Evolutionary conservation across 192 early-diverging fungal genomes (phyloP).

Genomic region (Obelidium mucronatum): DNA sequence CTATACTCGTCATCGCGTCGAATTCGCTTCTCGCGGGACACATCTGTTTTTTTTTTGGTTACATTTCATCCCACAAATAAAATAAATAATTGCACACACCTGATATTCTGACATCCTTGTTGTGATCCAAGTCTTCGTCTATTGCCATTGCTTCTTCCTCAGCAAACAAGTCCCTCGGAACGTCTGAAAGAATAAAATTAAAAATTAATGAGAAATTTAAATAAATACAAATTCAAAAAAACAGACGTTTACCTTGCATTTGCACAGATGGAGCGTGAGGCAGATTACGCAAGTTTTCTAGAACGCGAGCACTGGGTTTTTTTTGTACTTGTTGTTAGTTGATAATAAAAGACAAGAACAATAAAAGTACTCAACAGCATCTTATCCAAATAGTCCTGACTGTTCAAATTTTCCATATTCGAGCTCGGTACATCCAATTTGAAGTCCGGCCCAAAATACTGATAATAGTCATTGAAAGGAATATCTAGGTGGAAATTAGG

Average conservation of each 20-base stretch:
- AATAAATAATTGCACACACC: slow-evolving; percentile 52
- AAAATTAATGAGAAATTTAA: no score
- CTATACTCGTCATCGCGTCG: slow-evolving; percentile 77
- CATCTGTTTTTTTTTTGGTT: not conserved
- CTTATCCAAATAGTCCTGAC: slow-evolving; percentile 79
- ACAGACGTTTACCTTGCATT: slow-evolving; percentile 73
- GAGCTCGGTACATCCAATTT: slow-evolving; percentile 72
- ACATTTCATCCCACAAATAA: no score
- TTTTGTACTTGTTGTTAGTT: slow-evolving; percentile 6
- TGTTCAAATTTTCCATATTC: slow-evolving; percentile 91
- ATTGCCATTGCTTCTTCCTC: slow-evolving; percentile 72
- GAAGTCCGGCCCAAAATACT: slow-evolving; percentile 69
- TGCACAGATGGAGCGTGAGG: slow-evolving; percentile 94
- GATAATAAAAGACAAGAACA: not conserved
- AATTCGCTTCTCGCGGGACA: slow-evolving; percentile 52
- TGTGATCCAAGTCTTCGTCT: slow-evolving; percentile 56
- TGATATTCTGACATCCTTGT: slow-evolving; percentile 59
- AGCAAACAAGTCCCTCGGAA: slow-evolving; percentile 72
- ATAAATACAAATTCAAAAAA: not conserved
- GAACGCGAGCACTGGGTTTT: slow-evolving; percentile 60
- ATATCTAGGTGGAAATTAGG: slow-evolving; percentile 59
- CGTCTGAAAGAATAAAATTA: slow-evolving; percentile 54
- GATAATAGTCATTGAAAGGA: slow-evolving; percentile 72
- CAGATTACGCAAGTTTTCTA: slow-evolving; percentile 89
- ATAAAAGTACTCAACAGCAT: slow-evolving; percentile 62